Base-by-base conservation (phyloP, 768 basidiomycete genomes). In the Lentinus tigrinus region DNA sequence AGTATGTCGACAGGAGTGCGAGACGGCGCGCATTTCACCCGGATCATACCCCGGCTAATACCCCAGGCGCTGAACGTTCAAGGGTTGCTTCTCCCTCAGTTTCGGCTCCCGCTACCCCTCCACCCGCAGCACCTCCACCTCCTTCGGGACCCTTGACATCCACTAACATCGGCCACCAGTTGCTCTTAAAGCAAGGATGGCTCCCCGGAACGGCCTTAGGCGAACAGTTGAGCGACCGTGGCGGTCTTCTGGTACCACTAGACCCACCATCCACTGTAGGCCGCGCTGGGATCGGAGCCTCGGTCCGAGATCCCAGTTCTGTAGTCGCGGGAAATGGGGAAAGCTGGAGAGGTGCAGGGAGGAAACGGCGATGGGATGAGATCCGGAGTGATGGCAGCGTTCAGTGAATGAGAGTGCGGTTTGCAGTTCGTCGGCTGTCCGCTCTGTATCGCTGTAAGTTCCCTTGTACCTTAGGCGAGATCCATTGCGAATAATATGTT, bases 111-210 rank as follows among this genome's bases (percentile, higher is more conserved):
- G 56, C 58, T 14, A 38, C 70, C 47, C 64, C 67, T 58, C 59
- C 72, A 47, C 56, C 70, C 37, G 52, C 66, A 44, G 46, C 52
- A 43, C 53, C 68, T 36, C 67, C 69, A 1, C 72, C 76, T 43
- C 74, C 80, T 14, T 74, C 84, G 19, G 63, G 70, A 6, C 84
- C 87, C 0, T 65, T 91, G 21, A 67, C 82, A 2, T 66, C 77
- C 3, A 74, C 77, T 17, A 92, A 90, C 64, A 73, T 91, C 52
- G 91, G 90, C 0, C 84, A 88, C 64, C 78, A 75, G 37, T 73
- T 93, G 28, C 75, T 92, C 0, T 74, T 85, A 69, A 87, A 85
- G 67, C 88, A 89, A 69, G 90, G 90, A 1, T 93, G 91, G 91
- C 74, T 77, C 17, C 89, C 88, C 9, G 91, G 89, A 1, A 72